Evolutionary conservation across 2,329 filamentous ascomycete species (phyloP), one percentile per base, ranked within the genome.

Genomic region (Fusarium chaquense): DNA sequence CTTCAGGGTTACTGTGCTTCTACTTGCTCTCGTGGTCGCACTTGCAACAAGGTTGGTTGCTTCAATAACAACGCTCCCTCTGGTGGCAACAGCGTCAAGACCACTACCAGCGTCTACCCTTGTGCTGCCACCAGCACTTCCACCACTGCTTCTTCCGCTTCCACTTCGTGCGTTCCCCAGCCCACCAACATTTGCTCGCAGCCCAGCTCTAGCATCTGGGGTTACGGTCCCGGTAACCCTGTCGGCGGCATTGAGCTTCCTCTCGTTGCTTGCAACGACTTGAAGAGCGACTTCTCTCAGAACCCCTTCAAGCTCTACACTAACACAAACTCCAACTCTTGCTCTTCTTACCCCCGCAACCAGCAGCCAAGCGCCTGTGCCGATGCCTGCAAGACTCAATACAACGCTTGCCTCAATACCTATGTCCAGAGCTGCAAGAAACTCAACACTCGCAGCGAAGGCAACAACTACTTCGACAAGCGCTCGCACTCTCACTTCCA

Each of bases 221-320:
- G 88, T 54, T 95, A 94, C 75, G 89, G 87, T 2, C 89, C 90
- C 3, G 87, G 90, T 36, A 89, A 81, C 52, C 82, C 84, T 4
- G 84, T 87, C 18, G 86, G 84, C 50, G 82, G 79, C 62, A 86
- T 88, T 55, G 77, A 79, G 24, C 77, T 88, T 54, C 86, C 86
- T 46, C 76, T 85, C 58, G 81, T 88, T 33, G 83, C 82, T 26
- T 88, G 86, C 81, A 88, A 87, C 76, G 85, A 88, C 69, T 69
- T 83, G 41, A 74, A 78, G 62, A 59, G 65, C 10, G 83, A 86
- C 65, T 84, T 79, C 69, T 66, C 70, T 30, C 70, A 70, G 55
- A 82, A 83, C 68, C 80, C 81, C 20, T 86, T 86, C 79, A 88
- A 88, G 80, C 78, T 85, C 40, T 88, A 87, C 80, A 83, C 74